Conservation (phyloP, 1,284 basidiomycete species). For the Phaffia rhodozyma region DNA sequence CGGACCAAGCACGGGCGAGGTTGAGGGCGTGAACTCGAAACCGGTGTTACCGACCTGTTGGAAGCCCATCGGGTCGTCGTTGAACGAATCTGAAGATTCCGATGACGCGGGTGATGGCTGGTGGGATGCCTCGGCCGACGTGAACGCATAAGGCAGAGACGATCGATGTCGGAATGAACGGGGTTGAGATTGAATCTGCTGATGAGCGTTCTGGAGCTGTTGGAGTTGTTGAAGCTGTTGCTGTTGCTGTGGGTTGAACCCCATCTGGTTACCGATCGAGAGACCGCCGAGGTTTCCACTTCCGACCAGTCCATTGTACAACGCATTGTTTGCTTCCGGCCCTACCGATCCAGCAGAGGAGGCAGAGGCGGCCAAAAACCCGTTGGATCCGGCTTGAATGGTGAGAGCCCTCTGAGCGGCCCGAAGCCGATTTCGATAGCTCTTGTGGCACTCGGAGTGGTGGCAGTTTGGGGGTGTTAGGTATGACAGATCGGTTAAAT, state of each 20-base stretch:
- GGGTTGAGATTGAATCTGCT: conserved; percentile 11
- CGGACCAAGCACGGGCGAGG: conserved; percentile 71
- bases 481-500: conserved; percentile 37
- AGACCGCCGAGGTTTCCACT: conserved; percentile 3
- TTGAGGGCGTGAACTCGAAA: conserved; percentile 37
- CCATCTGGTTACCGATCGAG: background rate
- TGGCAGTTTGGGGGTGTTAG: conserved; percentile 38
- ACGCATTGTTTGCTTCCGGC: background rate
- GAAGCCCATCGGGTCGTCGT: conserved; percentile 24
- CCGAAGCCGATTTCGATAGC: conserved; percentile 39
- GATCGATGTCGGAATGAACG: conserved; percentile 17
- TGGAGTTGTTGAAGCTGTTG: conserved; percentile 20
- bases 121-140: conserved; percentile 31
- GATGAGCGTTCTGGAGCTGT: conserved; percentile 14
- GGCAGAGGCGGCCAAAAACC: background rate
- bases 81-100: conserved; percentile 32
- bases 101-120: conserved; percentile 30
- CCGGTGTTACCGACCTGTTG: conserved; percentile 6
- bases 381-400: background rate
- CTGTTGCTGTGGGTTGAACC: conserved; percentile 13
- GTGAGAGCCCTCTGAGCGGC: conserved; percentile 29
- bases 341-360: background rate
- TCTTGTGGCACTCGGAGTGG: conserved; percentile 41
- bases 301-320: background rate
- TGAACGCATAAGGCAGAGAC: conserved; percentile 8